Base-by-base conservation (phyloP, 2,329 filamentous ascomycete genomes). In the Diaporthe destruens region DNA sequence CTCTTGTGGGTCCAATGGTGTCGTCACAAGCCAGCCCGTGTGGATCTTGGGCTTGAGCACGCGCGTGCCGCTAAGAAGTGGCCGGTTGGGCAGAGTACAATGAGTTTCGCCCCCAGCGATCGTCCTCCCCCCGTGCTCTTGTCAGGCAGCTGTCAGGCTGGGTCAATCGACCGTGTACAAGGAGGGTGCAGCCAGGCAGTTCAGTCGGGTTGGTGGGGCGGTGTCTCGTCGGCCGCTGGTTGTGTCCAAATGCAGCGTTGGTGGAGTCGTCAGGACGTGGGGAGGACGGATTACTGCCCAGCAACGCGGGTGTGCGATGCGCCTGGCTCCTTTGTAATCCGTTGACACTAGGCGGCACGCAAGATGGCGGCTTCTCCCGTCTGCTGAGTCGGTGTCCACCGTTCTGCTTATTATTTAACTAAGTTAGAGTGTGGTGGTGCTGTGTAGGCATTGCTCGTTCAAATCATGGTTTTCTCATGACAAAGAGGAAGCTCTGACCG, bases 191-290 rank as follows among this genome's bases (percentile, higher is more conserved):
- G 56, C 23, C 44, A 51, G 59, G 44, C 51, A 2, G 61, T 44
- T 59, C 70, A 72, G 70, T 54, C 63, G 39, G 16, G 39, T 18
- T 69, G 32, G 63, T 69, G 70, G 54, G 70, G 63, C 71, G 66
- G 71, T 72, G 71, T 51, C 61, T 53, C 9, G 29, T n/a, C 20
- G 29, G n/a, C 20, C 32, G 47, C 32, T 39, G 61, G n/a, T 39
- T 7, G 29, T 39, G 32, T 66, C 61, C 53, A 53, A 66, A 53
- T 66, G 61, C 61, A 66, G 61, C n/a, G 14, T 32, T 66, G 53
- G 61, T 66, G 61, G n/a, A 53, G 23, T 44, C 29, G 36, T 49
- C 59, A 5, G 34, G 3, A 36, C 7, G 34, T n/a, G n/a, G n/a
- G n/a, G n/a, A n/a, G n/a, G n/a, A 36, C 8, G 34, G 34, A 36